phyloP scores from a whole-genome alignment of 2,329 filamentous ascomycete species.

The Ceratocystis destructans region DNA sequence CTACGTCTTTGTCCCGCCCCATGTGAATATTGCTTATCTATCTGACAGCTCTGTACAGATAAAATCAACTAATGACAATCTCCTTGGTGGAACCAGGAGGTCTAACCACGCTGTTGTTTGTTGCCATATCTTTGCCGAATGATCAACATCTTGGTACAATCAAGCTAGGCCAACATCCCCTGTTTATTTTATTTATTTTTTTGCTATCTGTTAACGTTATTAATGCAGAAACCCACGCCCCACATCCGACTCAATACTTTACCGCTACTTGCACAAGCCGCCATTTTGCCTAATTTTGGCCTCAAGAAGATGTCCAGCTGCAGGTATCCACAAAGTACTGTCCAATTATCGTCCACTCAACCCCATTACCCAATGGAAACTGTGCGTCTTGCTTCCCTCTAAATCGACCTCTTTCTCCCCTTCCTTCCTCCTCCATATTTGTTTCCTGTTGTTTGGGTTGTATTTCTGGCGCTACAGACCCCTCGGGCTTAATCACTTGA shows the following conservation, averaged over 20 bases:
- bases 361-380: constrained; percentile 16
- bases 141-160: not conserved
- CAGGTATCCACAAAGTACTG: constrained; percentile 11
- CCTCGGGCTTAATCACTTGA: no score
- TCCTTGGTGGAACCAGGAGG: constrained; percentile 11
- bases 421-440: no score
- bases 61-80: constrained; percentile 18
- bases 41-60: constrained; percentile 11
- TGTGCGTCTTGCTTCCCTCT: not conserved
- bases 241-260: not conserved
- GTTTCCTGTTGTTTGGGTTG: no score
- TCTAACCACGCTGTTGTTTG: constrained; percentile 9
- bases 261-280: constrained; percentile 2
- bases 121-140: constrained; percentile 13
- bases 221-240: not conserved
- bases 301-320: not conserved
- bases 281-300: not conserved
- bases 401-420: not conserved
- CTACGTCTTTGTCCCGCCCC: not conserved
- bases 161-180: not conserved
- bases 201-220: no score
- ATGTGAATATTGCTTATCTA: constrained; percentile 15
- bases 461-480: no score
- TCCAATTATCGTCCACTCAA: not conserved
- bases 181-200: not conserved